Base-by-base conservation (phyloP, 345 rosid genomes). In the Ricinus communis region DNA sequence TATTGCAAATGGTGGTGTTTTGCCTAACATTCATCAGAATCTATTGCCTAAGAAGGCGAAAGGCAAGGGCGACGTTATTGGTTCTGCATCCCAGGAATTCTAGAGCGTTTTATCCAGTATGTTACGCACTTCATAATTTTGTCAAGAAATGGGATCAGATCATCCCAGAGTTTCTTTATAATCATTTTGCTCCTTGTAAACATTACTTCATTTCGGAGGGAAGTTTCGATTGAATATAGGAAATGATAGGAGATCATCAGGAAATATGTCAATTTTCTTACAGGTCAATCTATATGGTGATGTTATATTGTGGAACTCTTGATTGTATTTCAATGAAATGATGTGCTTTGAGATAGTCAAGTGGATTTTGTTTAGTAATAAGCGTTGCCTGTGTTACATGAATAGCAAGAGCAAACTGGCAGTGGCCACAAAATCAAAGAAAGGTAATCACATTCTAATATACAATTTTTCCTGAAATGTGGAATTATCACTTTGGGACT, bases 1-100 rank as follows among this genome's bases (percentile, higher is more conserved):
- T 53, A 56, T 69, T 41, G 72, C 72, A 24, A 69, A 69, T 27
- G 72, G 72, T 15, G 72, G 72, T 56, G 72, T 66, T 31, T 15
- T 66, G 45, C 70, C 70, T 0, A 66, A 66, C 30, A 66, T 66
- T 30, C 70, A 66, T 27, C 62, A 69, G 40, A 54, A 24, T 55
- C 53, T 69, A 8, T 57, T 69, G 62, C 72, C 72, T 16, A 69
- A 56, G 72, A 69, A 69, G 33, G 18, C 19, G 19, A 67, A 67
- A 67, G 71, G 71, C 31, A 53, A 53, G 33, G 71, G 51, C 41
- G 66, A 67, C 12, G n/a, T n/a, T 51, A 45, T n/a, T 47, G 73
- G 73, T 16, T 58, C 73, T 30, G 73, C 57, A 21, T 70, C 73
- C 0, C 73, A 58, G 65, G 73, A 70, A 65, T 70, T 70, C 22